Conservation (phyloP, 495 filamentous ascomycete species). For the Chaetomium cochliodes region DNA sequence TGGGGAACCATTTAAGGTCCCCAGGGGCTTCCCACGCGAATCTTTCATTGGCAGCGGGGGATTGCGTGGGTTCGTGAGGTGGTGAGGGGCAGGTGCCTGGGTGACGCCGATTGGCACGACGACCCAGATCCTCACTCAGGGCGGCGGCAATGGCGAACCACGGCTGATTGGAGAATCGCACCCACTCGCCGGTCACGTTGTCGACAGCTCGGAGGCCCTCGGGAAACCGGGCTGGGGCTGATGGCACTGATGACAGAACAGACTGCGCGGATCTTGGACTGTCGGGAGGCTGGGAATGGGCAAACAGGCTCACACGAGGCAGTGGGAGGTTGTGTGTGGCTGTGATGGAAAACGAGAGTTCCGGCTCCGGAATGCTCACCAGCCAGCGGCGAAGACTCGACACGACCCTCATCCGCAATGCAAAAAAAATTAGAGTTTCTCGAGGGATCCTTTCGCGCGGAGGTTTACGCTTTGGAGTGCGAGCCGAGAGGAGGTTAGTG, state of each 20-base stretch:
- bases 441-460: neutral
- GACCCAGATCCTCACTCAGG: constrained; percentile 5
- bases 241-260: constrained; percentile 16
- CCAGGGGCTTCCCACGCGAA: neutral
- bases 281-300: constrained; percentile 8
- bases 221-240: constrained; percentile 6
- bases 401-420: neutral
- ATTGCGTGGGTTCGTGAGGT: neutral
- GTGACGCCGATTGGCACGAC: constrained; percentile 8
- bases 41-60: constrained; percentile 7
- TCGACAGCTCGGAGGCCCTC: constrained; percentile 5
- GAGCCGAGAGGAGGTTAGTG: constrained; percentile 3
- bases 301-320: no score
- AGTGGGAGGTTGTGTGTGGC: no score
- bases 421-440: neutral
- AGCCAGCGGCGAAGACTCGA: neutral
- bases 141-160: constrained; percentile 12
- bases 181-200: constrained; percentile 5
- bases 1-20: neutral
- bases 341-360: constrained; percentile 8
- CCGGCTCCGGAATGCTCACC: neutral
- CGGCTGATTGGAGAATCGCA: constrained; percentile 14
- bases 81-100: constrained; percentile 1
- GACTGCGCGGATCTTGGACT: constrained; percentile 6
- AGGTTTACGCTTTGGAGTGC: neutral